Evolutionary conservation across 2,329 filamentous ascomycete genomes (phyloP), one percentile per base, ranked within the genome.

Genomic region (Salinomyces thailandicus): DNA sequence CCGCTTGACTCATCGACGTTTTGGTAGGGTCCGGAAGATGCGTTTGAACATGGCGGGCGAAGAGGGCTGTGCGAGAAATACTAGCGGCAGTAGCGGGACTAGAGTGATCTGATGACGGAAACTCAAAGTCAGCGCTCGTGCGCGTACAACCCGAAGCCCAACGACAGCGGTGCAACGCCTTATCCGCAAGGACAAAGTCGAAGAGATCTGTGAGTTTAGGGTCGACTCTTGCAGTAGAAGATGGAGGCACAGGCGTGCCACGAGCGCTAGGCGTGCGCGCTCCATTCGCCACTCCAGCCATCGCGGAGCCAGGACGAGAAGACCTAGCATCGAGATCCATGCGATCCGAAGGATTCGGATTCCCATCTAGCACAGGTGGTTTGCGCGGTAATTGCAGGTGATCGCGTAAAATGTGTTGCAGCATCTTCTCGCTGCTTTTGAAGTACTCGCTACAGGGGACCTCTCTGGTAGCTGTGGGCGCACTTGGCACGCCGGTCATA

Each of bases 131-230:
- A 46, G 58, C 35, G 48, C 61, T 43, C 47, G 76, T 79, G 48
- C 75, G 75, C 29, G 57, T 62, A 61, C 83, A 87, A n/a, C n/a
- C n/a, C 27, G 67, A 66, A 12, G 68, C 69, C 84, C 84, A 89
- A 16, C 69, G 66, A 57, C 84, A 89, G 5, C 59, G 62, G 47
- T 72, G 74, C 8, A 53, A 63, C 14, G 67, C 64, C 13, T 47
- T 35, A 33, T 57, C 52, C 11, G 47, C 47, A 12, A 48, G 43
- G 15, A 43, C 38, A 32, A 58, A 55, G 35, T 60, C 57, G 39
- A 54, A 53, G 12, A 29, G 28, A 30, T 37, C 18, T 31, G 14
- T 15, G 16, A 27, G 8, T 42, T 14, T 7, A 36, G 19, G 15
- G 18, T 7, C 2, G 18, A 6, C 27, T 12, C 12, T 18, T n/a